Percentiles rank a stretch among this genome's conserved stretches.
These are phyloP conservation scores for Curvularia eragrostidis DNA, from an alignment of 2,329 filamentous ascomycete species.

Conservation along the genomic window DNA sequence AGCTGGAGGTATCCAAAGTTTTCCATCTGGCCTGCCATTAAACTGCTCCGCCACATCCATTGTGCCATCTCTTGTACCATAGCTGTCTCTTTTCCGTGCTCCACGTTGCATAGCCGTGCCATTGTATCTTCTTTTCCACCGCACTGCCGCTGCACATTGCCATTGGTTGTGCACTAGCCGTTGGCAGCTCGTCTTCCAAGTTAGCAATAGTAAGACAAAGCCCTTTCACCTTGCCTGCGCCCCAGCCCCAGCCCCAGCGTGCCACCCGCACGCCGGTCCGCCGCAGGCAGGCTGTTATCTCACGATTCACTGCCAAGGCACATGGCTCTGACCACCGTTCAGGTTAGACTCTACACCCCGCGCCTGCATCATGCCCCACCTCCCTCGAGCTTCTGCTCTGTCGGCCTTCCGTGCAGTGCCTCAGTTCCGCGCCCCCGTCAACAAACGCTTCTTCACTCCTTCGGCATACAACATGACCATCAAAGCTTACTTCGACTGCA, in stretches of 20 bases:
- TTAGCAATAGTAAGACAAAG: conserved; percentile 11
- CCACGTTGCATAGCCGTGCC: conserved; percentile 39
- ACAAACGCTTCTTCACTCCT: conserved; percentile 64
- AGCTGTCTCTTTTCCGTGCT: conserved; percentile 29
- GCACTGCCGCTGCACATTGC: conserved; percentile 14
- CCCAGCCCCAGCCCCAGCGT: conserved; percentile 19
- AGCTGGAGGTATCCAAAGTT: conserved; percentile 30
- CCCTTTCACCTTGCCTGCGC: not conserved
- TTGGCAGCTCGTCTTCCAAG: conserved; percentile 1
- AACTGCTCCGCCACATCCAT: conserved; percentile 23
- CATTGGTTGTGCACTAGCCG: conserved; percentile 19
- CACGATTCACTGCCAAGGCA: conserved; percentile 27
- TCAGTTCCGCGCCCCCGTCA: conserved; percentile 48
- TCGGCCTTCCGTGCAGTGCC: conserved; percentile 43
- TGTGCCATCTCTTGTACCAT: conserved; percentile 36
- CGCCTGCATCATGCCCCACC: conserved; percentile 39
- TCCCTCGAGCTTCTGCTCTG: conserved; percentile 41
- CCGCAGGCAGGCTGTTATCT: conserved; percentile 10
- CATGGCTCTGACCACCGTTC: conserved; percentile 23
- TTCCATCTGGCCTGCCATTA: conserved; percentile 26
- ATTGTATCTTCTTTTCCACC: conserved; percentile 36
- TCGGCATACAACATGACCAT: conserved; percentile 76
- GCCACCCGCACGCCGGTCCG: conserved; percentile 1
- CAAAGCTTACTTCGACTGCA: conserved; percentile 76
- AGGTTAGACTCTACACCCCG: conserved; percentile 31